Percentiles rank a stretch among this genome's conserved stretches.
phyloP scores from a whole-genome alignment of 2,329 filamentous ascomycete genomes.

The Pseudocercospora cruenta region DNA sequence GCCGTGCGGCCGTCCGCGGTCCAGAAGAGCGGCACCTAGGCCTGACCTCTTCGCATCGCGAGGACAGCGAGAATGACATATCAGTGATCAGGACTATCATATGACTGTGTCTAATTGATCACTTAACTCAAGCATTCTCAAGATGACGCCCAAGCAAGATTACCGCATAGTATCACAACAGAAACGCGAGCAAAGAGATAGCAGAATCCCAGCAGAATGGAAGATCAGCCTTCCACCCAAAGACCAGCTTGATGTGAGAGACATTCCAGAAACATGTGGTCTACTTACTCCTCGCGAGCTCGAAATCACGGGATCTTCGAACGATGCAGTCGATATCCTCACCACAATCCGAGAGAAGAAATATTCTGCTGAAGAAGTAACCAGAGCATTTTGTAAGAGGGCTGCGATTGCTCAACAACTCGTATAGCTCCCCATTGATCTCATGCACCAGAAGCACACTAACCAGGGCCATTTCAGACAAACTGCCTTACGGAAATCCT shows the following conservation, averaged over 20 bases:
- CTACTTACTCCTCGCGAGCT: slow-evolving; percentile 45
- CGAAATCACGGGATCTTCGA: slow-evolving; percentile 56
- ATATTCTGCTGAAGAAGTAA: slow-evolving; percentile 21
- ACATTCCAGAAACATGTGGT: slow-evolving; percentile 15
- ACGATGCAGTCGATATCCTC: slow-evolving; percentile 27
- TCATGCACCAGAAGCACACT: no score
- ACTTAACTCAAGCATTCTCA: no score
- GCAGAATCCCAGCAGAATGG: neutral
- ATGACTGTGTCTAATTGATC: no score
- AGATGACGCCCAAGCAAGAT: neutral
- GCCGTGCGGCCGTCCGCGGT: no score
- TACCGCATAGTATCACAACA: neutral
- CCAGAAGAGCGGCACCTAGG: no score
- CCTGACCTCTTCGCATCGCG: no score
- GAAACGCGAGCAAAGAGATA: neutral
- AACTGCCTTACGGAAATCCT: slow-evolving; percentile 41
- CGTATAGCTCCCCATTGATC: neutral
- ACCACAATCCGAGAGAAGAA: slow-evolving; percentile 11
- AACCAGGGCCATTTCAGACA: neutral
- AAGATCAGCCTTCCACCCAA: neutral
- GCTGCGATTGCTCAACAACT: slow-evolving; percentile 40
- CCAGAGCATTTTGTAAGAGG: slow-evolving; percentile 47
- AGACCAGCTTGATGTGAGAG: neutral
- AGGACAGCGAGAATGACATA: no score
- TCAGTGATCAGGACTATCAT: neutral